Evolutionary conservation across 306 rosid species (phyloP).

Genomic region (Quercus berberidifolia): DNA sequence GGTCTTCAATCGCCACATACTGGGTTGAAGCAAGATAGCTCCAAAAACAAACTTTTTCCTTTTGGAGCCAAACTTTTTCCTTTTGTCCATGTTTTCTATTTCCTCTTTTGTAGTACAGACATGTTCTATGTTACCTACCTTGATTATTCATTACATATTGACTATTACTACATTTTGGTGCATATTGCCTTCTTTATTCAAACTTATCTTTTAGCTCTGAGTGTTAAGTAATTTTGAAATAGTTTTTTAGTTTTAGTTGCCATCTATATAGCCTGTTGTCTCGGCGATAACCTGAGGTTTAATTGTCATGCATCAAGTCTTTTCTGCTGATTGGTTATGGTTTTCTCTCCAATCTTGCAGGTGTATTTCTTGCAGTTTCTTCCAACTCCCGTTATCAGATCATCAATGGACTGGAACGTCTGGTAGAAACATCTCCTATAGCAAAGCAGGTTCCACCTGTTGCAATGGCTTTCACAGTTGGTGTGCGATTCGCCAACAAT

Average conservation of each 20-base stretch:
- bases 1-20: no score
- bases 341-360: constrained; percentile 38
- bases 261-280: neutral
- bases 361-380: constrained; percentile 86
- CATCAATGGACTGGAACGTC: constrained; percentile 70
- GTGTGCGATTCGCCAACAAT: constrained; percentile 84
- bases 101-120: neutral
- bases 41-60: no score
- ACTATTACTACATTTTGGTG: neutral
- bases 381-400: constrained; percentile 91
- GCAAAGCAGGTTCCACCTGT: constrained; percentile 77
- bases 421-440: constrained; percentile 74
- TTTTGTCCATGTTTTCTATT: neutral
- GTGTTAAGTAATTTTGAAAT: neutral
- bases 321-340: neutral
- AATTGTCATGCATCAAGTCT: neutral
- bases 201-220: neutral
- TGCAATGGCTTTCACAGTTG: constrained; percentile 83
- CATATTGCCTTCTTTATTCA: neutral
- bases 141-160: neutral
- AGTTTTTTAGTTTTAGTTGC: neutral
- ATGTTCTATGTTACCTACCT: neutral
- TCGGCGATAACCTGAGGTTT: neutral
- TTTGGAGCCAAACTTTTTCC: no score
- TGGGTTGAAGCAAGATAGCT: no score